Evolutionary conservation across 345 rosid species (phyloP).

Genomic region (Populus tremula): DNA sequence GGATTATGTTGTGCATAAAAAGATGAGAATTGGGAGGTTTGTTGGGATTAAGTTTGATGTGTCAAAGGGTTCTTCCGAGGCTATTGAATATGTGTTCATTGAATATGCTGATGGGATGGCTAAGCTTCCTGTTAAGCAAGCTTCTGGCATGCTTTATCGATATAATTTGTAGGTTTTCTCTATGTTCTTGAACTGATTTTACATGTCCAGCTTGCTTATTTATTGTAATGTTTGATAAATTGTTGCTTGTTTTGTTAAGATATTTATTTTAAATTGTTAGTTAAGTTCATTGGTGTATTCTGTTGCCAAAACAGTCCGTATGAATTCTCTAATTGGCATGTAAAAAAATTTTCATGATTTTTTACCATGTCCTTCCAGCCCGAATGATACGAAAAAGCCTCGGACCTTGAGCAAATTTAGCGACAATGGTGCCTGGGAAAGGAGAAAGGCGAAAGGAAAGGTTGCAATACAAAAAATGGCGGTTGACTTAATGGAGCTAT

Average conservation of each 20-base stretch:
- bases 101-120: slow-evolving; percentile 98
- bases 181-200: not conserved
- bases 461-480: slow-evolving; percentile 97
- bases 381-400: slow-evolving; percentile 78
- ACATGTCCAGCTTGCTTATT: not conserved
- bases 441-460: slow-evolving; percentile 89
- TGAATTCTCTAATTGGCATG: not conserved
- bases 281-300: not conserved
- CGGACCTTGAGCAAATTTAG: slow-evolving; percentile 74
- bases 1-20: slow-evolving; percentile 93
- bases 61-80: slow-evolving; percentile 54
- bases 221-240: not conserved
- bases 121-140: slow-evolving; percentile 89
- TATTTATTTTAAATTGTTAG: not conserved
- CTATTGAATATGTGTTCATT: slow-evolving; percentile 73
- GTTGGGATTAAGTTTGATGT: slow-evolving; percentile 81
- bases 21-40: slow-evolving; percentile 86
- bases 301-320: not conserved
- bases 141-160: slow-evolving; percentile 83
- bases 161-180: slow-evolving; percentile 65
- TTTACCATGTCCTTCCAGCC: slow-evolving; percentile 42
- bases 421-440: slow-evolving; percentile 82
- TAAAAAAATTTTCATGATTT: not conserved
- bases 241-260: not conserved
- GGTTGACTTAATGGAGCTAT: slow-evolving; percentile 94